These are phyloP conservation scores for Gossypium anomalum DNA, from an alignment of 345 rosid genomes.

Conservation along the genomic window DNA sequence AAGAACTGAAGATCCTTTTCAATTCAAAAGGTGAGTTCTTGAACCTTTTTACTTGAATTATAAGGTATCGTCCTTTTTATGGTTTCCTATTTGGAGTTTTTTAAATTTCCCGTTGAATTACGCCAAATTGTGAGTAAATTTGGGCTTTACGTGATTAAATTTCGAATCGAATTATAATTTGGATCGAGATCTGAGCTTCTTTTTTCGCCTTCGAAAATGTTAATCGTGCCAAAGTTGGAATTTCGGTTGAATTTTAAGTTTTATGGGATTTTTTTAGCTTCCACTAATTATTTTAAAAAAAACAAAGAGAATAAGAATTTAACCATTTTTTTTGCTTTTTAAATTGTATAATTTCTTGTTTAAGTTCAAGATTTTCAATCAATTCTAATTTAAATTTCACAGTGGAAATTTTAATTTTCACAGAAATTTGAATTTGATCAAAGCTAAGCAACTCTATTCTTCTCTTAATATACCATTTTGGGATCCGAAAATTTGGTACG, in stretches of 20 bases:
- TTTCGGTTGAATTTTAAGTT: constrained; percentile 8
- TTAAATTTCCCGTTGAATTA: background rate
- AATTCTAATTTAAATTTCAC: background rate
- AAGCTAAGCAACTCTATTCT: background rate
- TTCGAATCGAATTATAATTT: background rate
- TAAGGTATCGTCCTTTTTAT: constrained; percentile 1
- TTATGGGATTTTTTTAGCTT: background rate
- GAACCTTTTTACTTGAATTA: background rate
- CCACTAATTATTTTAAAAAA: background rate
- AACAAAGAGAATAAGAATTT: background rate
- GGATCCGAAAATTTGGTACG: constrained; percentile 19
- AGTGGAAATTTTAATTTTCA: background rate
- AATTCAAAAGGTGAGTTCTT: constrained; percentile 24
- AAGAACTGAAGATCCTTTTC: constrained; percentile 12
- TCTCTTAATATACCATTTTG: constrained; percentile 5
- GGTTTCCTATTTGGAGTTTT: background rate
- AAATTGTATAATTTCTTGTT: constrained; percentile 9
- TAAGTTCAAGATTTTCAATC: constrained; percentile 5
- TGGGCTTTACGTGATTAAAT: constrained; percentile 8
- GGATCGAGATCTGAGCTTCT: constrained; percentile 39
- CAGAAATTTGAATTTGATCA: constrained; percentile 10
- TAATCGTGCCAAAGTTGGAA: background rate
- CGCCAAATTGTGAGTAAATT: constrained; percentile 7
- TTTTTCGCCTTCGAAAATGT: background rate
- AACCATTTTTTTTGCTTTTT: background rate